phyloP scores from a whole-genome alignment of 176 grass and related monocot species.

The Bolboschoenus planiculmis region DNA sequence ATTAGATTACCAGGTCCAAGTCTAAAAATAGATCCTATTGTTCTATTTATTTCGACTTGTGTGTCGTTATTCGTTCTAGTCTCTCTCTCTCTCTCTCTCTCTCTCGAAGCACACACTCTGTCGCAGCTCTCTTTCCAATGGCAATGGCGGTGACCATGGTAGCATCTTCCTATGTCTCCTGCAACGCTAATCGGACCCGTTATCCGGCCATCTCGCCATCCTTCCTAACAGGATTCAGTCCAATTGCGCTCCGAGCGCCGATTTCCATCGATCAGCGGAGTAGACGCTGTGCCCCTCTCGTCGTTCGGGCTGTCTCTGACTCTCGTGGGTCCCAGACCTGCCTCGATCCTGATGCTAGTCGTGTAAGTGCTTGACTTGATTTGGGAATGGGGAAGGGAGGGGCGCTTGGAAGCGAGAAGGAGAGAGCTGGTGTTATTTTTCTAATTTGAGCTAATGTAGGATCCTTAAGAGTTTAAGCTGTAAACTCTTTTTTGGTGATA shows the following conservation, averaged over 20 bases:
- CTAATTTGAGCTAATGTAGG: neutral
- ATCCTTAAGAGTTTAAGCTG: neutral
- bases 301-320: constrained; percentile 73
- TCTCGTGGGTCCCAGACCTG: constrained; percentile 81
- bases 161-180: constrained; percentile 18
- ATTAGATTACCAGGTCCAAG: neutral
- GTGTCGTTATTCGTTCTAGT: constrained; percentile 26
- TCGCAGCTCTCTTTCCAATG: neutral
- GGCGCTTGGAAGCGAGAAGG: neutral
- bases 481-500: neutral
- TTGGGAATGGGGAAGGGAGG: neutral
- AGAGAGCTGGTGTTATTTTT: neutral
- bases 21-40: neutral
- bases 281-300: constrained; percentile 24
- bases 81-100: neutral
- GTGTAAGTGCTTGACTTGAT: constrained; percentile 35
- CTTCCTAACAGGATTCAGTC: constrained; percentile 26
- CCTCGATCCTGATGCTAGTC: constrained; percentile 92
- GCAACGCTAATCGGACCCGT: constrained; percentile 23
- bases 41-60: constrained; percentile 8
- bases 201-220: constrained; percentile 16
- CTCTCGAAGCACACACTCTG: neutral
- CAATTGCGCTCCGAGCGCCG: neutral
- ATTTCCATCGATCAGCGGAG: constrained; percentile 21
- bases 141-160: constrained; percentile 51